Percentiles rank a stretch among this genome's conserved stretches.
Conservation (phyloP, 495 filamentous ascomycete species). For the Neurospora sp. region DNA sequence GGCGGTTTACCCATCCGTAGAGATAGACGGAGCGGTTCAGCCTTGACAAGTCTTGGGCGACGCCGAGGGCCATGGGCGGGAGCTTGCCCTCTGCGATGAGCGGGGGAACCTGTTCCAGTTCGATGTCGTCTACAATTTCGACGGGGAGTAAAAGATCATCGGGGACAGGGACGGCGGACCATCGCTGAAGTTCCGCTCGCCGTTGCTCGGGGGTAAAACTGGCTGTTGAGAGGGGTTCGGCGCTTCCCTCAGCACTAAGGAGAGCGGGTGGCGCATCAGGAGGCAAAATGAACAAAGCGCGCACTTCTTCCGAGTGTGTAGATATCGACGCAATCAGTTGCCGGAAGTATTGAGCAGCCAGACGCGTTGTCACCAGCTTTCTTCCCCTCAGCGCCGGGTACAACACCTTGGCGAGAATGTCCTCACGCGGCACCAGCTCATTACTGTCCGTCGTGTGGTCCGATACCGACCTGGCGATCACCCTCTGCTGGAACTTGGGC, state of each 20-base stretch:
- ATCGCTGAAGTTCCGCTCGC: conserved; percentile 10
- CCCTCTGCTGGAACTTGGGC: conserved; percentile 20
- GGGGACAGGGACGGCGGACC: conserved; percentile 19
- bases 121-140: conserved; percentile 18
- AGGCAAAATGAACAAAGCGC: conserved; percentile 24
- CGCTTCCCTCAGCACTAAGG: not conserved
- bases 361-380: conserved; percentile 26
- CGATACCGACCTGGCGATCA: conserved; percentile 24
- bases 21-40: conserved; percentile 24
- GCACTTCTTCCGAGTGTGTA: conserved; percentile 26
- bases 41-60: conserved; percentile 16
- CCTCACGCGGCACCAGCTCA: conserved; percentile 19
- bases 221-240: not conserved
- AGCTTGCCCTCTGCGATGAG: conserved; percentile 10
- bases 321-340: conserved; percentile 29
- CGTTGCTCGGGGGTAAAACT: not conserved
- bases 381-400: conserved; percentile 27
- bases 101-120: conserved; percentile 5
- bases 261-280: not conserved
- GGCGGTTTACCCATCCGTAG: conserved; percentile 18
- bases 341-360: conserved; percentile 28
- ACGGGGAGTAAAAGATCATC: conserved; percentile 18
- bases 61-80: conserved; percentile 17
- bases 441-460: conserved; percentile 22
- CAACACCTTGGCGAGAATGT: conserved; percentile 24